Base-by-base conservation (phyloP, 768 basidiomycete genomes). In the Boletus fagicola region DNA sequence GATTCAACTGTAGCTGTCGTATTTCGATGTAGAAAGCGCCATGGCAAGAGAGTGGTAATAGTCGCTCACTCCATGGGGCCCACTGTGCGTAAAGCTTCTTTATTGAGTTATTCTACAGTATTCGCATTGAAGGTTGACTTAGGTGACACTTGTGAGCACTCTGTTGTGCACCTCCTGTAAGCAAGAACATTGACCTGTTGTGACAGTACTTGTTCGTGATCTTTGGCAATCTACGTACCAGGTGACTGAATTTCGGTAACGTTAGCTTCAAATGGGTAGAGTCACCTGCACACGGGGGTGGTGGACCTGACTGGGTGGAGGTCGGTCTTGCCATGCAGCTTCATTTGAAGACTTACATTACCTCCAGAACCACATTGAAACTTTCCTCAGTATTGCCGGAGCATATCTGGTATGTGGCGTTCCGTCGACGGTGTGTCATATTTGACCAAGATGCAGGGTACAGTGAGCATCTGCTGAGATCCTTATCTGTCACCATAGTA, bases 261-360 rank as follows among this genome's bases (percentile, higher is more conserved):
- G 20, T 1, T 57, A 95, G 94, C 69, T 82, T 95, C 66, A 96
- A 97, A 76, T 99, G 96, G 96, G 95, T 96, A 0, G 96, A 98
- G 74, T 90, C 92, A 1, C 86, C 87, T 10, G 75, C 80, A 43
- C 85, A 88, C 61, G 94, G 94, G 9, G 80, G 80, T 2, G 96
- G 94, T 15, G 96, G 95, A 3, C 75, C 84, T 8, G 76, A 83
- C 28, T 98, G 96, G 96, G 94, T 96, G 13, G 95, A 98, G 78
- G 92, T 92, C 59, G 12, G 49, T 40, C 20, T 20, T 40, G 39
- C n/a, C 15, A 31, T 12, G 6, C 38, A 53, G 13, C 5, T 10
- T 31, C 8, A 16, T 48, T 24, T 16, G 22, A 49, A 56, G 4
- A 22, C 42, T 62, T 28, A 58, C 51, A 10, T 16, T 31, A 11